Conservation (phyloP, 257 asterid genomes). For the Penstemon davidsonii region DNA sequence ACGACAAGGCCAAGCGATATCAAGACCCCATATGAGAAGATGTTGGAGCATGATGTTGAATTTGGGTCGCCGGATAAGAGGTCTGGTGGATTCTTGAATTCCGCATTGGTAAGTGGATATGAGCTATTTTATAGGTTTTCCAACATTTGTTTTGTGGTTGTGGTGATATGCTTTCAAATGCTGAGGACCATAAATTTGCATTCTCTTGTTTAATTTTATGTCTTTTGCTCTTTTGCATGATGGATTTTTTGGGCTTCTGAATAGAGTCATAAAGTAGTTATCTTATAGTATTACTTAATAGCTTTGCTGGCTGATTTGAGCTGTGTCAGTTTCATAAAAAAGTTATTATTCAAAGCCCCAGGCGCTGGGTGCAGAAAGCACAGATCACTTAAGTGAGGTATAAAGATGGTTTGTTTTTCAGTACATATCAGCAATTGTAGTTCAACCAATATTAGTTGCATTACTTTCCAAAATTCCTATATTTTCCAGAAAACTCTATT, state of each 20-base stretch:
- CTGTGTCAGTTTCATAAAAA: too few relatives aligned
- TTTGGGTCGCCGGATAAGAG: slow-evolving; percentile 98
- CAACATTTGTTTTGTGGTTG: slow-evolving; percentile 2
- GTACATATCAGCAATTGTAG: too few relatives aligned
- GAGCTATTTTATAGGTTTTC: slow-evolving; percentile 9
- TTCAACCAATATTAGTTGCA: too few relatives aligned
- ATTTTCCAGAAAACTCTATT: too few relatives aligned
- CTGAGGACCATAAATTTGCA: slow-evolving; percentile 17
- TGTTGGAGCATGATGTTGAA: slow-evolving; percentile 92
- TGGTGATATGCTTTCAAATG: slow-evolving; percentile 12
- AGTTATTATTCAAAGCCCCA: too few relatives aligned
- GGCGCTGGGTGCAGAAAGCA: too few relatives aligned
- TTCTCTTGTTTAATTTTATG: slow-evolving; percentile 1
- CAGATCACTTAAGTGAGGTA: too few relatives aligned
- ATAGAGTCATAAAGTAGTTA: not conserved
- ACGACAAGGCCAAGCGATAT: slow-evolving; percentile 90
- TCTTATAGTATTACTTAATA: not conserved
- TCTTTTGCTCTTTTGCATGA: not conserved
- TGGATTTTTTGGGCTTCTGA: not conserved
- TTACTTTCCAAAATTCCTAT: too few relatives aligned
- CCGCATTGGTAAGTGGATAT: slow-evolving; percentile 81
- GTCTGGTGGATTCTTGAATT: slow-evolving; percentile 92
- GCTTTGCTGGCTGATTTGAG: too few relatives aligned
- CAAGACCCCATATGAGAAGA: slow-evolving; percentile 91
- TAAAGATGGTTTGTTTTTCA: too few relatives aligned